Evolutionary conservation across 371 early-diverging fungal genomes (phyloP), one percentile per base, ranked within the genome.

Genomic region (Mucor saturninus): DNA sequence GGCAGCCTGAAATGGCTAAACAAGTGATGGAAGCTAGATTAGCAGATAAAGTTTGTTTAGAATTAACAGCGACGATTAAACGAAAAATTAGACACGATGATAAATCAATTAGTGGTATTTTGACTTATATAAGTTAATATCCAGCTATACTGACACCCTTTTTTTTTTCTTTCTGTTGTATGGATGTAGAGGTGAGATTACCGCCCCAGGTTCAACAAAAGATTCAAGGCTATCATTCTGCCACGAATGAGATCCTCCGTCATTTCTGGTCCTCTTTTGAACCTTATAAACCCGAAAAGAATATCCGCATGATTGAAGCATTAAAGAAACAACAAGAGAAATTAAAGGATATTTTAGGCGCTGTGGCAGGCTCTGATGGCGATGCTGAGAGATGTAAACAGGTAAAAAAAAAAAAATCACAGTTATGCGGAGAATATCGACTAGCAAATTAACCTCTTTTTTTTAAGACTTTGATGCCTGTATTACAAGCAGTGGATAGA

Each of bases 201-300:
- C 81, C 84, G 2, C 61, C 80, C 21, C 71, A 55, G 29, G 60
- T 85, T 1, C 83, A 79, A 38, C 81, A 83, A 59, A 83, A 74
- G 37, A 71, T 85, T 2, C 65, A 83, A 29, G 71, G 74, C 26
- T 87, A 81, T 50, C 87, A 87, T 54, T 80, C 84, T 6, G 80
- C 84, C 6, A 84, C 85, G 0, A 87, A 85, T 61, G 87, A 87
- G 56, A 81, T 87, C n/a, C 63, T 87, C n/a, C 74, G 87, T 4
- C 87, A 87, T 64, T 87, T 84, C 51, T 87, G 87, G 87, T 76
- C 87, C 3, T 85, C 87, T 0, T 79, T 72, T 40, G 73, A 79
- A 28, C 73, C 80, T 1, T 85, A 87, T 52, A 72, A 75, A 53
- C 68, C 76, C 6, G 79, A 79, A 4, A 87, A 87, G 61, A 84